Evolutionary conservation across 176 grass and related monocot species (phyloP).

Genomic region (Musa schizocarpa): DNA sequence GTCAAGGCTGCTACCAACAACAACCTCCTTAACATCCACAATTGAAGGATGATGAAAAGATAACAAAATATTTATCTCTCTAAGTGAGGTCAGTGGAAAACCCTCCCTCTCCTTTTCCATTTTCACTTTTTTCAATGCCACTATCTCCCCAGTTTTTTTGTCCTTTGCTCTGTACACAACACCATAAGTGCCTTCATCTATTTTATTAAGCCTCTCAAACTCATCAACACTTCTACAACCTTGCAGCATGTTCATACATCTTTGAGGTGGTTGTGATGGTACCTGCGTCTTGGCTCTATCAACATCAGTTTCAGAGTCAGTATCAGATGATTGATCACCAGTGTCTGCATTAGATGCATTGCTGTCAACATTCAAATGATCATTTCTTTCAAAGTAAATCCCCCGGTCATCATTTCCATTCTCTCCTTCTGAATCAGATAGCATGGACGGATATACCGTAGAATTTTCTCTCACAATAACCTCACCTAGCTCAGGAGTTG

Average conservation of each 20-base stretch:
- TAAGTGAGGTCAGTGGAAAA: slow-evolving; percentile 22
- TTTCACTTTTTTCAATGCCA: slow-evolving; percentile 27
- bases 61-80: slow-evolving; percentile 26
- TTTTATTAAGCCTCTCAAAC: slow-evolving; percentile 25
- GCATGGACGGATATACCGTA: slow-evolving; percentile 21
- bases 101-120: slow-evolving; percentile 26
- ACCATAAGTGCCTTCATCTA: slow-evolving; percentile 26
- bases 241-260: slow-evolving; percentile 26
- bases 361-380: slow-evolving; percentile 38
- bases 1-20: slow-evolving; percentile 25
- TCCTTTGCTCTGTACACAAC: slow-evolving; percentile 31
- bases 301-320: slow-evolving; percentile 23
- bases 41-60: slow-evolving; percentile 30
- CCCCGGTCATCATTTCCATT: slow-evolving; percentile 9
- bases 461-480: slow-evolving; percentile 34
- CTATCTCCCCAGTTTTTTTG: slow-evolving; percentile 21
- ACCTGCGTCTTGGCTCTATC: slow-evolving; percentile 59
- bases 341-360: slow-evolving; percentile 15
- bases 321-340: slow-evolving; percentile 11
- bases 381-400: slow-evolving; percentile 22
- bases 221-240: slow-evolving; percentile 23
- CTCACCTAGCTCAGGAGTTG: slow-evolving; percentile 37
- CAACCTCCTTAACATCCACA: slow-evolving; percentile 30
- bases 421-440: slow-evolving; percentile 38
- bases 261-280: slow-evolving; percentile 28